Evolutionary conservation across 495 filamentous ascomycete genomes (phyloP), one percentile per base, ranked within the genome.

Genomic region (Trichocladium uniseriatum): DNA sequence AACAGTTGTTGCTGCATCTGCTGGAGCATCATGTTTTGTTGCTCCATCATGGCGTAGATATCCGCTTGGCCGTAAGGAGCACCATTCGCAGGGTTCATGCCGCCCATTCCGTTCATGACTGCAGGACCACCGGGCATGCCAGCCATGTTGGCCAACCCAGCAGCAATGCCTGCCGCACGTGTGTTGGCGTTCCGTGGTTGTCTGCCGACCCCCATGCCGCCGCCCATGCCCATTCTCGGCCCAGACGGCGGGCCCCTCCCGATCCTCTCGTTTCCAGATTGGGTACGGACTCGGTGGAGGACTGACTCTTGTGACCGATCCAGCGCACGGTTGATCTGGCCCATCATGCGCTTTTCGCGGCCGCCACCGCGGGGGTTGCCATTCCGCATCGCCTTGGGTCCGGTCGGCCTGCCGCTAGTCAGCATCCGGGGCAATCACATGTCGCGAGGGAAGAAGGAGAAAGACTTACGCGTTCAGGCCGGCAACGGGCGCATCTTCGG

Each of bases 311-410:
- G 67, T 18, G 72, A 74, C 43, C 92, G 80, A 53, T 94, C 87
- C 80, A 98, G 77, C n/a, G 79, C 80, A 53, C 84, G 85, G 61
- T 87, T 83, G 57, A 97, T 77, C 52, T 97, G 88, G 44, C 88
- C 87, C 46, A 97, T 71, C 69, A 97, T 81, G 32, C 89, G 80
- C 57, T 84, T 86, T 45, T 84, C 80, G 35, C 80, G 77, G 22
- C 72, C 72, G 21, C 69, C 71, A 15, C 56, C 64, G 42, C 62
- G 62, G 49, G 67, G 24, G 24, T 27, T 71, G 24, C 76, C 76
- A 62, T 85, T 86, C 51, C 92, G 83, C 94, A 98, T 97, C 5
- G 90, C 87, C 66, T 89, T 92, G 19, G 92, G 92, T 36, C 89
- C 92, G 8, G 91, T 97, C 15, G 92, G 92, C 60, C 90, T 96